Conservation (phyloP, 345 rosid genomes). For the Heritiera littoralis region DNA sequence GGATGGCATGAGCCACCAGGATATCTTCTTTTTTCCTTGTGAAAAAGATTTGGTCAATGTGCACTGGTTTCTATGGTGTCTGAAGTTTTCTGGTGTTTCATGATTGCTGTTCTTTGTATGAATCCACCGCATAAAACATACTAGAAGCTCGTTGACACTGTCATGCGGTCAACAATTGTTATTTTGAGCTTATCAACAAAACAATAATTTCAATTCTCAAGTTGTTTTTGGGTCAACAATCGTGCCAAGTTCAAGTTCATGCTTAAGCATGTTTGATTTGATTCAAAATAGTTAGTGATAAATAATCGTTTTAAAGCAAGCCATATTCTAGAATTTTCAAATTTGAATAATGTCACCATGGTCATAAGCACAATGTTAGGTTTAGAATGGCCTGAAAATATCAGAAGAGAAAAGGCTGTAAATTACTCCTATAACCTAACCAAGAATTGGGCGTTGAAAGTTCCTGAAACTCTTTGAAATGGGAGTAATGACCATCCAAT, state of each 20-base stretch:
- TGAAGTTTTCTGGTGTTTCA: neutral
- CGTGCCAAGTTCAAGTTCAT: neutral
- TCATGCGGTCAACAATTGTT: neutral
- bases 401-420: neutral
- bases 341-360: neutral
- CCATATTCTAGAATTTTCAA: neutral
- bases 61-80: neutral
- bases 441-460: neutral
- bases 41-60: conserved; percentile 9
- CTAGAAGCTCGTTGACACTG: neutral
- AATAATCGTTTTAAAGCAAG: neutral
- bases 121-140: neutral
- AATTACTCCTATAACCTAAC: neutral
- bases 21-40: neutral
- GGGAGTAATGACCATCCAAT: neutral
- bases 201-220: neutral
- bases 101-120: neutral
- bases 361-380: neutral
- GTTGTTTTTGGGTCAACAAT: neutral
- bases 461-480: neutral
- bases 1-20: neutral
- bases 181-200: neutral
- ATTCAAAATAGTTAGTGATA: neutral
- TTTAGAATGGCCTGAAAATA: neutral
- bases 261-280: neutral